Percentiles rank a stretch among this genome's conserved stretches.
Evolutionary conservation across 371 early-diverging fungal species (phyloP).

Genomic region (Mucor indicus): DNA sequence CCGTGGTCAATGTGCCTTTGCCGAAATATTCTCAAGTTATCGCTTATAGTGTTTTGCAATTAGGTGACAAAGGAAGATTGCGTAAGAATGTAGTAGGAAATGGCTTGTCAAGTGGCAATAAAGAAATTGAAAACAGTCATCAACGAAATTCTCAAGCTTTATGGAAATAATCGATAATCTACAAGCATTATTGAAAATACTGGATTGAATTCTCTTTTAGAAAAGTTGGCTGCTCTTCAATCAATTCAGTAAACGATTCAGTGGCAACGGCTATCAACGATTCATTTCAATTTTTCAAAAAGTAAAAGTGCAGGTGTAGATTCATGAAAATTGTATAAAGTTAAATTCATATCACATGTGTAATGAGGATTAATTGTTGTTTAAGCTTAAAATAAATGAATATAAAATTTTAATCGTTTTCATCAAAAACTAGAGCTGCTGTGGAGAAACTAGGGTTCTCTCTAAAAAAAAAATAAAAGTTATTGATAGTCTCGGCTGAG

Average conservation of each 20-base stretch:
- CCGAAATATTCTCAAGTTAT: slow-evolving; percentile 6
- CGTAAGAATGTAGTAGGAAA: not conserved
- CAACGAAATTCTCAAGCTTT: slow-evolving; percentile 1
- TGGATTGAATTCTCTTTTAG: not conserved
- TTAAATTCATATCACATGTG: not conserved
- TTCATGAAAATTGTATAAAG: not conserved
- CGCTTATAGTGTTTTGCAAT: slow-evolving; percentile 5
- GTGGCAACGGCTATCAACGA: not conserved
- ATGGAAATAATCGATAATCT: not conserved
- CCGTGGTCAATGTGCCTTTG: slow-evolving; percentile 11
- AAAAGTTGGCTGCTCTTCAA: not conserved
- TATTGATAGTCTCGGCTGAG: too few species aligned
- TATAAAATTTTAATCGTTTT: too few species aligned
- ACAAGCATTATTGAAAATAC: not conserved
- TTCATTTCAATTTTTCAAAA: not conserved
- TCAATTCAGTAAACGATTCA: slow-evolving; percentile 1
- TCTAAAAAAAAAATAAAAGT: not conserved
- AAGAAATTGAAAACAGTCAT: slow-evolving; percentile 1
- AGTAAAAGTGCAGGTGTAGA: not conserved
- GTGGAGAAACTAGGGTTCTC: not conserved
- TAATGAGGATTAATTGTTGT: not conserved
- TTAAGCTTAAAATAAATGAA: not conserved
- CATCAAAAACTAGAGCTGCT: not conserved
- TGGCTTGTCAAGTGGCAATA: not conserved
- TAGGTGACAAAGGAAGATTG: not conserved